phyloP scores from a whole-genome alignment of 768 basidiomycete genomes.

The Termitomyces eurrhizus region DNA sequence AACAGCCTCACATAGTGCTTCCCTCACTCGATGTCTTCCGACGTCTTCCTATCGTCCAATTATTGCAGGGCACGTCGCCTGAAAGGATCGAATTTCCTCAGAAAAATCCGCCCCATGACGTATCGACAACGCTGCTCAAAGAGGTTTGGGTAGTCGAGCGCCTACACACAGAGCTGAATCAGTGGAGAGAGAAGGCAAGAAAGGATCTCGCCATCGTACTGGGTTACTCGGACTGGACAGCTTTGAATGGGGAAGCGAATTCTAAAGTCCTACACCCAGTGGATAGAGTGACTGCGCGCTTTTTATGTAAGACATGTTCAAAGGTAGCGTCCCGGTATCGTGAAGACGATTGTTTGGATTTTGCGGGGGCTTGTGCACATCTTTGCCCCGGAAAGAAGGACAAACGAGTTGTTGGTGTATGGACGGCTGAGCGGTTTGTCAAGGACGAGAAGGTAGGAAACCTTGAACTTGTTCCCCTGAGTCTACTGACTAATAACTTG shows the following conservation, averaged over 20 bases:
- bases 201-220: conserved; percentile 39
- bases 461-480: background rate
- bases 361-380: conserved; percentile 56
- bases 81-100: conserved; percentile 8
- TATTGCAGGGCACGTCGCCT: conserved; percentile 27
- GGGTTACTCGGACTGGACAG: conserved; percentile 51
- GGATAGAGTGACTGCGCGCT: conserved; percentile 55
- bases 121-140: conserved; percentile 22
- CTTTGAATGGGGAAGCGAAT: conserved; percentile 41
- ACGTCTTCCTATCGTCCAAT: conserved; percentile 39
- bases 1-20: conserved; percentile 26
- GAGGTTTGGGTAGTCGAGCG: conserved; percentile 30
- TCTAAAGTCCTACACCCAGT: conserved; percentile 47
- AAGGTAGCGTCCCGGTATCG: conserved; percentile 29
- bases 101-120: background rate
- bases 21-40: conserved; percentile 49
- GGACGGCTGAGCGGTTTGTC: conserved; percentile 51
- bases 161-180: conserved; percentile 38
- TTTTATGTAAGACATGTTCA: conserved; percentile 52
- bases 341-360: conserved; percentile 48
- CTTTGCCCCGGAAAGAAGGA: conserved; percentile 39
- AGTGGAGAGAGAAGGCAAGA: conserved; percentile 47
- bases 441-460: conserved; percentile 51
- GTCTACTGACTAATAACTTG: background rate
- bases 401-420: conserved; percentile 26